Evolutionary conservation across 345 rosid genomes (phyloP).

Genomic region (Noccaea bulbosa): DNA sequence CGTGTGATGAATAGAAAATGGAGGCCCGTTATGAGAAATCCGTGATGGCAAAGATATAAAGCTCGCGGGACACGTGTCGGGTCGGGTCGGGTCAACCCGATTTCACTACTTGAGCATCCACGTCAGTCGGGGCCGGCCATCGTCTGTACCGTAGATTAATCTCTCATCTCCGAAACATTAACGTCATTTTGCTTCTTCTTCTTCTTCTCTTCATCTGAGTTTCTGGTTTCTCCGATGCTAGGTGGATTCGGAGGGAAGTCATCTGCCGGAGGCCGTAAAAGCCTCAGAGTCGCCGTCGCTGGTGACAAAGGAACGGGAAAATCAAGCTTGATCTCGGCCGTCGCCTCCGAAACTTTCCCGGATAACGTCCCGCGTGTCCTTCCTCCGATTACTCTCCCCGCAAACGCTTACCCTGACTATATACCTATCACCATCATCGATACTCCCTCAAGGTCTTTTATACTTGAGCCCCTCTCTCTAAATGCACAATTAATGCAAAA

Average conservation of each 20-base stretch:
- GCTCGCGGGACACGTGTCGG: conserved; percentile 9
- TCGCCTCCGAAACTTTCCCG: conserved; percentile 66
- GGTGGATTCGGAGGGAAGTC: conserved; percentile 47
- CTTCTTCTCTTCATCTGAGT: background rate
- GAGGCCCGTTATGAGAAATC: conserved; percentile 19
- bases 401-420: conserved; percentile 69
- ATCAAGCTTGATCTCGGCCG: conserved; percentile 75
- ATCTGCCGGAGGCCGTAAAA: conserved; percentile 51
- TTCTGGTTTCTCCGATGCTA: conserved; percentile 44
- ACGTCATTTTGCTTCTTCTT: background rate
- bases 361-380: conserved; percentile 65
- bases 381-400: conserved; percentile 74
- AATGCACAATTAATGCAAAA: background rate
- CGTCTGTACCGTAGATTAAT: background rate
- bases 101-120: conserved; percentile 8
- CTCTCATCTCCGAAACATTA: conserved; percentile 14
- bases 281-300: conserved; percentile 68
- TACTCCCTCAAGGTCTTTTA: conserved; percentile 66
- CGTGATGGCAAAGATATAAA: conserved; percentile 15
- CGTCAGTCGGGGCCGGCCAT: conserved; percentile 14
- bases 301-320: conserved; percentile 83
- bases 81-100: conserved; percentile 40
- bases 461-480: background rate
- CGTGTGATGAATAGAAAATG: background rate
- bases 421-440: conserved; percentile 83